A percentile compares a stretch with the other conserved stretches of the same genome.
Evolutionary conservation across 352 stramenopile genomes (phyloP).

Genomic region (Aphanomyces euteiches): DNA sequence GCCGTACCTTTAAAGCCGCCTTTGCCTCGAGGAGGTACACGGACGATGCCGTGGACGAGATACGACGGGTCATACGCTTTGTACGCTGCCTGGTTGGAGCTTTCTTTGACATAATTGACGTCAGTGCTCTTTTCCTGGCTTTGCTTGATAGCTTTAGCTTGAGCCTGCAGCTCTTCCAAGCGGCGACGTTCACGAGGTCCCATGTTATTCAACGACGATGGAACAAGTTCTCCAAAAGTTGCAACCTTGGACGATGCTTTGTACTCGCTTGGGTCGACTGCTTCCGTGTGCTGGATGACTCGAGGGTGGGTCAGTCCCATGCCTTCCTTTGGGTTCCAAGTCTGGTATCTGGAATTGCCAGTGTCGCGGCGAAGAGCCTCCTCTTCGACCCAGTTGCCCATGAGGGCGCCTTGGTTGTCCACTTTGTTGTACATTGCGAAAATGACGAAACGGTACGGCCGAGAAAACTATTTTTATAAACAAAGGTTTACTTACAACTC

Average conservation of each 20-base stretch:
- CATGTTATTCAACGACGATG: neutral
- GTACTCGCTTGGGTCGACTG: slow-evolving; percentile 23
- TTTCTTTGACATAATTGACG: slow-evolving; percentile 7
- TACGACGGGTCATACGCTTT: slow-evolving; percentile 21
- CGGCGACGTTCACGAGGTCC: slow-evolving; percentile 22
- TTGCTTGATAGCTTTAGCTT: slow-evolving; percentile 25
- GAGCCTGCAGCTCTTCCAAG: slow-evolving; percentile 16
- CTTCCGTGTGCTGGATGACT: slow-evolving; percentile 16
- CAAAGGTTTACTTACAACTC: neutral
- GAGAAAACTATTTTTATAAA: slow-evolving; percentile 4
- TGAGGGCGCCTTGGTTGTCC: slow-evolving; percentile 65
- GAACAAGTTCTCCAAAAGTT: slow-evolving; percentile 12
- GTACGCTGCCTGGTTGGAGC: slow-evolving; percentile 9
- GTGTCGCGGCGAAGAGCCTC: slow-evolving; percentile 58
- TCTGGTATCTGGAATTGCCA: slow-evolving; percentile 45
- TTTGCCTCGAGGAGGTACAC: slow-evolving; percentile 13
- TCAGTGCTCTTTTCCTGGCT: neutral
- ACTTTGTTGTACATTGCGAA: slow-evolving; percentile 68
- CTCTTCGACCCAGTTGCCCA: slow-evolving; percentile 85
- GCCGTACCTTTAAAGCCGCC: slow-evolving; percentile 27
- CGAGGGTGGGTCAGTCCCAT: slow-evolving; percentile 26
- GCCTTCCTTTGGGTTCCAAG: slow-evolving; percentile 22
- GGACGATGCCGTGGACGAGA: slow-evolving; percentile 16
- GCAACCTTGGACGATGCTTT: neutral
- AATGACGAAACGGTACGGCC: neutral